A percentile compares a stretch with the other conserved stretches of the same genome.
Evolutionary conservation across 2,329 filamentous ascomycete genomes (phyloP).

Genomic region (Fusarium miscanthi): DNA sequence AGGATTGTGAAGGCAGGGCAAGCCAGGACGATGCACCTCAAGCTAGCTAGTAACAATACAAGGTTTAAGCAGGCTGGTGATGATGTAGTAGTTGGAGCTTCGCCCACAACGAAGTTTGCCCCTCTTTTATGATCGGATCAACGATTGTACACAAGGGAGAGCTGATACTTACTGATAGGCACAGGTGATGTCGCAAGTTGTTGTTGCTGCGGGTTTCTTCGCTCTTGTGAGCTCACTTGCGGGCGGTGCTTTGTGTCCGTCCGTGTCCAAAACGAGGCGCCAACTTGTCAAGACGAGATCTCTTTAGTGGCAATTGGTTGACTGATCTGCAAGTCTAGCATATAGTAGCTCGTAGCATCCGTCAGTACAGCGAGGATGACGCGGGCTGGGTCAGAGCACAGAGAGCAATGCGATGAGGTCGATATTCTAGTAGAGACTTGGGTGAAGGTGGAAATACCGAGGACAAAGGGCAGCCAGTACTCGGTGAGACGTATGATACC

Average conservation of each 20-base stretch:
- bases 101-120: conserved; percentile 30
- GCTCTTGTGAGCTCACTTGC: conserved; percentile 6
- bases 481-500: neutral
- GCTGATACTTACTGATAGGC: conserved; percentile 1
- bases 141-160: conserved; percentile 17
- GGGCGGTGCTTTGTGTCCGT: conserved; percentile 10
- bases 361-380: neutral
- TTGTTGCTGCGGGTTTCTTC: neutral
- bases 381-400: conserved; percentile 14
- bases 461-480: neutral
- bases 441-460: conserved; percentile 6
- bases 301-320: conserved; percentile 29
- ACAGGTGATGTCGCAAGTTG: conserved; percentile 9
- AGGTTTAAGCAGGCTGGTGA: conserved; percentile 35
- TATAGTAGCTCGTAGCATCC: neutral
- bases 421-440: neutral
- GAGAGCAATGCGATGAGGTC: conserved; percentile 32
- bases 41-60: conserved; percentile 21
- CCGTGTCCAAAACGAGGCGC: conserved; percentile 14
- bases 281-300: conserved; percentile 1
- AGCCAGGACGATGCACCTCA: neutral
- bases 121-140: conserved; percentile 40
- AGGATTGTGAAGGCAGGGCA: neutral
- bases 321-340: conserved; percentile 34
- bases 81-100: conserved; percentile 38